Evolutionary conservation across 192 early-diverging fungal genomes (phyloP), one percentile per base, ranked within the genome.

Genomic region (Rhizophagus sp.): DNA sequence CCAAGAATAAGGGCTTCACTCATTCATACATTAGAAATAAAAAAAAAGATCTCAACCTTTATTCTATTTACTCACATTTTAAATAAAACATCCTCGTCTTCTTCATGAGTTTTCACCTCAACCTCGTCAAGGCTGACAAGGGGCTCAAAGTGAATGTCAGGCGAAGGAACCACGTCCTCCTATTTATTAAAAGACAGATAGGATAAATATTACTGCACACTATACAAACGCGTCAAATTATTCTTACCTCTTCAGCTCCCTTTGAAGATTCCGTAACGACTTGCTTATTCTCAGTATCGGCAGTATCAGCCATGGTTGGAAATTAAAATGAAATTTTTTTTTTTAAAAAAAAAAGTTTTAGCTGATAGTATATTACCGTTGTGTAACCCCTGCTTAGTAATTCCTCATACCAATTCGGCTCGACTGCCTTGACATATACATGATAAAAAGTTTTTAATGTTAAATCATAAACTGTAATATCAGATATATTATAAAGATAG

Each of bases 131-230:
- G 91, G 87, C 96, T 96, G 90, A 98, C 86, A 77, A 99, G 88
- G 49, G 98, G 98, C 83, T 98, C 96, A 87, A 99, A 98, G 86
- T 98, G 94, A 72, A 97, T 92, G 57, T 98, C 96, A 68, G 90
- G 88, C 73, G 92, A 96, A 36, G 89, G 93, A 68, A 90, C 91
- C 82, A 96, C 95, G 81, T 97, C 96, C 85, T 90, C 82, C 81
- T 80, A 82, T 64, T 65, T 52, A 13, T 49, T 52, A n/a, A 71
- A 72, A 25, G 33, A 33, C 17, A 34, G 44, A 25, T 67, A 67
- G 11, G 1, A 7, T 67, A 67, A 33, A 4, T 33, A 11, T 3
- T 34, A 17, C 25, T 67, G 65, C 25, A 67, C 10, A 12, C 12
- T 15, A 22, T 27, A 34, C 25, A 34, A 67, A 67, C 24, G 33